Evolutionary conservation across 164 flowering plant species (phyloP).

Genomic region (Nelumbo lutea): DNA sequence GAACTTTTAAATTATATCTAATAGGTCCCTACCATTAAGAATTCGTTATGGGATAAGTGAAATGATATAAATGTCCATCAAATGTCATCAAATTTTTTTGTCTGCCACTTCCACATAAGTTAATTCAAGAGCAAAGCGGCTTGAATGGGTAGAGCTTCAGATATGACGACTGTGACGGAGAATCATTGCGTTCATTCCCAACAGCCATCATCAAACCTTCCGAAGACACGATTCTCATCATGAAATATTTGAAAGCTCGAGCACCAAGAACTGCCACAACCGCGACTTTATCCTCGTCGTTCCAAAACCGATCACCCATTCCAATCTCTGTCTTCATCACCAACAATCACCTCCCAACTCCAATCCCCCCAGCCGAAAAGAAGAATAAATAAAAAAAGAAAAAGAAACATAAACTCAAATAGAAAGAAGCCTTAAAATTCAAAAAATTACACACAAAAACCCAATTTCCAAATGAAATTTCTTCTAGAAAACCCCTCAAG

Average conservation of each 20-base stretch:
- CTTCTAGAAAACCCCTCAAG: neutral
- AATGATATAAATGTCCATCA: no score
- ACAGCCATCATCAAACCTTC: slow-evolving; percentile 47
- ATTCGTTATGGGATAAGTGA: no score
- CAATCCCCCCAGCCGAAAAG: neutral
- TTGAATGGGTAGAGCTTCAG: no score
- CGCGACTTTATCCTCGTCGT: slow-evolving; percentile 64
- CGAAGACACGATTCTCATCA: slow-evolving; percentile 41
- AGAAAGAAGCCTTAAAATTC: neutral
- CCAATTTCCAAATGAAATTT: slow-evolving; percentile 8
- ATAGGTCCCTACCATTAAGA: no score
- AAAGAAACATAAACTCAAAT: neutral
- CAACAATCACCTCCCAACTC: slow-evolving; percentile 3
- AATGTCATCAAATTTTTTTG: no score
- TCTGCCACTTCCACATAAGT: no score
- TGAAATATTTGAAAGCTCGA: slow-evolving; percentile 64
- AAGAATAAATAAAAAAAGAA: no score
- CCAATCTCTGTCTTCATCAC: slow-evolving; percentile 42
- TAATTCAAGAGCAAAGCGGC: no score
- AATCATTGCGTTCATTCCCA: slow-evolving; percentile 27
- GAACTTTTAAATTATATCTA: no score
- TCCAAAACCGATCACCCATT: slow-evolving; percentile 44
- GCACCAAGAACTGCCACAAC: slow-evolving; percentile 60
- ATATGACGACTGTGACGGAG: no score
- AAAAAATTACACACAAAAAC: neutral